These are phyloP conservation scores for Penicillium sp. DNA, from an alignment of 2,329 filamentous ascomycete species.

Conservation along the genomic window DNA sequence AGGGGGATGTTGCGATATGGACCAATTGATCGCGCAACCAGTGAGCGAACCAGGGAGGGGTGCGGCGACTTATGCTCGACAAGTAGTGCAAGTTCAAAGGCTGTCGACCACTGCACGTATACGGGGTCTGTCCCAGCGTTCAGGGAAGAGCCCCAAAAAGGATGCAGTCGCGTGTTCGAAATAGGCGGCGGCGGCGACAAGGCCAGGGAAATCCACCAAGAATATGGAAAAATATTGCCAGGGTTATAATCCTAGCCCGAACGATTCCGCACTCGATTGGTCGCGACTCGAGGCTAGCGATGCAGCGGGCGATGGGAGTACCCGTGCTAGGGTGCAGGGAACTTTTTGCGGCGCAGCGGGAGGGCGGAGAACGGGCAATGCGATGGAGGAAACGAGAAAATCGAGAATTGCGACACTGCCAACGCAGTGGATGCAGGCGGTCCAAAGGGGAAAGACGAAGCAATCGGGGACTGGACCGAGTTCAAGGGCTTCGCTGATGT, in stretches of 20 bases:
- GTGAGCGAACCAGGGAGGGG: conserved; percentile 19
- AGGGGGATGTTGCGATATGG: conserved; percentile 29
- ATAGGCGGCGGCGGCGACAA: conserved; percentile 12
- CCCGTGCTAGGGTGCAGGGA: conserved; percentile 24
- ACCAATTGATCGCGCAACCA: conserved; percentile 33
- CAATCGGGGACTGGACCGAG: conserved; percentile 35
- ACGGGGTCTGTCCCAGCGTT: conserved; percentile 21
- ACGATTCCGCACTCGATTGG: conserved; percentile 21
- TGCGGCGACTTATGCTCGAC: conserved; percentile 16
- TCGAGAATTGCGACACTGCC: conserved; percentile 38
- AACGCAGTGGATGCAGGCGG: conserved; percentile 40
- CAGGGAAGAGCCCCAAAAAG: conserved; percentile 26
- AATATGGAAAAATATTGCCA: conserved; percentile 3
- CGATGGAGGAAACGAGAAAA: conserved; percentile 24
- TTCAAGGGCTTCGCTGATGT: conserved; percentile 27
- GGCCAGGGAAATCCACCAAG: background rate
- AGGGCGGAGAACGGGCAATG: conserved; percentile 20
- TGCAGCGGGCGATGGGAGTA: conserved; percentile 28
- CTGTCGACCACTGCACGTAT: conserved; percentile 31
- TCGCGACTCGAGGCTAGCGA: conserved; percentile 18
- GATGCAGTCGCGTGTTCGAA: conserved; percentile 23
- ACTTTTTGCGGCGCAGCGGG: conserved; percentile 23
- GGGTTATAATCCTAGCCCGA: conserved; percentile 17
- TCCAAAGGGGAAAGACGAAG: conserved; percentile 37
- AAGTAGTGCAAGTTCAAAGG: conserved; percentile 28